Evolutionary conservation across 768 basidiomycete species (phyloP), one percentile per base, ranked within the genome.

Genomic region (Boletus pseudopeckii): DNA sequence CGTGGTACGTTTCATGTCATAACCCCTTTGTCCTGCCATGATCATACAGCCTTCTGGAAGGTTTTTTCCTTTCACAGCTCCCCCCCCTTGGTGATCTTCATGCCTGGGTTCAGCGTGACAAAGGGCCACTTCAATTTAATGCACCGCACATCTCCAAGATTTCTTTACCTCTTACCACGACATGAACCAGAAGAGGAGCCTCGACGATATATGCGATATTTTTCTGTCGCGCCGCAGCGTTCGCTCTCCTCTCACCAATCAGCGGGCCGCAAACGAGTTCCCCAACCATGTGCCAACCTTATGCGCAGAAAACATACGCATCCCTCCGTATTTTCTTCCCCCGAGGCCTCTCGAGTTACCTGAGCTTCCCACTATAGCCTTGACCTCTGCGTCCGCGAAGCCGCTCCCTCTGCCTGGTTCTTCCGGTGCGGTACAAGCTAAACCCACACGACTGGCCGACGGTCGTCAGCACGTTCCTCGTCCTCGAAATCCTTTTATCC

Each of bases 401-500:
- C 63, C 50, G 5, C 67, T 68, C n/a, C 67, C 67, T 7, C 15
- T 59, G 7, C 66, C 66, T 18, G 66, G 66, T 38, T 66, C 67
- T 14, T 60, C 64, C 3, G 60, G 59, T 22, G n/a, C 50, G 26
- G 11, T 52, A n/a, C 56, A 55, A 6, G 48, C 57, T 2, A 68
- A 64, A 51, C 45, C 52, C 36, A 28, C 40, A 11, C 58, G 62
- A 7, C 48, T 58, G 0, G 24, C 48, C 17, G 57, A 68, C 30
- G 65, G 66, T 30, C 57, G 50, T 38, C 50, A 73, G 6, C 88
- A 88, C 63, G 79, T 89, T 37, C 84, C 85, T 17, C 81, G 89
- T 26, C 87, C 88, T 0, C 75, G 84, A 15, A 90, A 90, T 67
- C 84, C 88, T 0, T 91, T 91, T 71, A 89, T 91, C 58, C 78